Conservation (phyloP, 495 filamentous ascomycete species). For the Penicillium longicatenatum region DNA sequence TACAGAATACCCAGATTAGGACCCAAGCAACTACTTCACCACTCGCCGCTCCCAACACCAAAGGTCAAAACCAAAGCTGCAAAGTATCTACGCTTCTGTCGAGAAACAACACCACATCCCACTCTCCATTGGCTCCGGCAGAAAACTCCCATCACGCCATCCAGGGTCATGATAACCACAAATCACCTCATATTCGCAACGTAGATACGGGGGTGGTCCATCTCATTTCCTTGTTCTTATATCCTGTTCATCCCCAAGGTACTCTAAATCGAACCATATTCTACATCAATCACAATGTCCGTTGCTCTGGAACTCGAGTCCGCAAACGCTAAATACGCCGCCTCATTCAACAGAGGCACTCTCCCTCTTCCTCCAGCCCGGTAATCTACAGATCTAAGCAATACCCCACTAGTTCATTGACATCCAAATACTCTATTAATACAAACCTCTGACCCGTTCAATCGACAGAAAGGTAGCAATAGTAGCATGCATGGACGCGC, state of each 20-base stretch:
- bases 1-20: too few relatives aligned
- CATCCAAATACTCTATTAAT: not conserved
- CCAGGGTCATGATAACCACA: not conserved
- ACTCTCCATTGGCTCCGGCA: not conserved
- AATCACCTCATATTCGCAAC: not conserved
- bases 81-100: too few relatives aligned
- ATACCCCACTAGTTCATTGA: constrained; percentile 35
- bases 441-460: constrained; percentile 3
- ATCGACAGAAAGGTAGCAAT: constrained; percentile 30
- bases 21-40: too few relatives aligned
- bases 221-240: not conserved
- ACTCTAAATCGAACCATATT: not conserved
- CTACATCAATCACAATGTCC: constrained; percentile 25
- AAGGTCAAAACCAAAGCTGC: too few relatives aligned
- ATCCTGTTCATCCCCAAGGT: not conserved
- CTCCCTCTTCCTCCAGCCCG: constrained; percentile 74
- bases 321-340: constrained; percentile 62
- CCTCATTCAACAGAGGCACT: constrained; percentile 62
- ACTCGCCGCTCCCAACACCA: too few relatives aligned
- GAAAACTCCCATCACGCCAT: constrained; percentile 1
- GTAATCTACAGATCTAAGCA: constrained; percentile 52
- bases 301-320: constrained; percentile 38
- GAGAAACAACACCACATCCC: not conserved
- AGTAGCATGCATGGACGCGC: constrained; percentile 85
- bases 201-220: not conserved